These are phyloP conservation scores for Termitomyces sp. DNA, from an alignment of 768 basidiomycete species.

Conservation along the genomic window DNA sequence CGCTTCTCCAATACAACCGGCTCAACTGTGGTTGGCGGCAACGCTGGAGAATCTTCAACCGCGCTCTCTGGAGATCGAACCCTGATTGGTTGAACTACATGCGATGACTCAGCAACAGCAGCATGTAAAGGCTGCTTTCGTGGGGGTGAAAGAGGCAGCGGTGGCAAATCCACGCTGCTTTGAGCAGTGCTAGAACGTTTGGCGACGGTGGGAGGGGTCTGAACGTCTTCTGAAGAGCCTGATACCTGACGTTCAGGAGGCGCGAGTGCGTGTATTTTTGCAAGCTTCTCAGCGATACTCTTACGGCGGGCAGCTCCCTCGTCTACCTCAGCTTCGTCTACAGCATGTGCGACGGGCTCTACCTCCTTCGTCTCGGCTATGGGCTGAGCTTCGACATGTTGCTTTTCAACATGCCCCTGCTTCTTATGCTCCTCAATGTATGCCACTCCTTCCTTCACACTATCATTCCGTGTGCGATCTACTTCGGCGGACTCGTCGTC, in stretches of 20 bases:
- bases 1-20: background rate
- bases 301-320: conserved; percentile 50
- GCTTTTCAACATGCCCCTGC: background rate
- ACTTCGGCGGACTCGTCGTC: background rate
- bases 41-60: background rate
- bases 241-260: conserved; percentile 18
- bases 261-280: conserved; percentile 50
- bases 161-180: conserved; percentile 4
- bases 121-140: conserved; percentile 6
- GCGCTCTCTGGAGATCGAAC: background rate
- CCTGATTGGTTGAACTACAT: background rate
- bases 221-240: conserved; percentile 10
- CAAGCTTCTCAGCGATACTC: conserved; percentile 58
- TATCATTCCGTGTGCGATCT: background rate
- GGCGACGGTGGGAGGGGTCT: conserved; percentile 3
- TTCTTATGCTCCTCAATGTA: background rate
- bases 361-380: background rate
- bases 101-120: background rate
- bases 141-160: conserved; percentile 6
- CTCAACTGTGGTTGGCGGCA: background rate
- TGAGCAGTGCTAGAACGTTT: conserved; percentile 10
- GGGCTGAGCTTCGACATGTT: background rate
- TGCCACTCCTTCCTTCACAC: background rate
- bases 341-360: background rate
- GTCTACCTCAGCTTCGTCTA: conserved; percentile 36